Conservation (phyloP, 345 rosid genomes). For the Brassica nigra region DNA sequence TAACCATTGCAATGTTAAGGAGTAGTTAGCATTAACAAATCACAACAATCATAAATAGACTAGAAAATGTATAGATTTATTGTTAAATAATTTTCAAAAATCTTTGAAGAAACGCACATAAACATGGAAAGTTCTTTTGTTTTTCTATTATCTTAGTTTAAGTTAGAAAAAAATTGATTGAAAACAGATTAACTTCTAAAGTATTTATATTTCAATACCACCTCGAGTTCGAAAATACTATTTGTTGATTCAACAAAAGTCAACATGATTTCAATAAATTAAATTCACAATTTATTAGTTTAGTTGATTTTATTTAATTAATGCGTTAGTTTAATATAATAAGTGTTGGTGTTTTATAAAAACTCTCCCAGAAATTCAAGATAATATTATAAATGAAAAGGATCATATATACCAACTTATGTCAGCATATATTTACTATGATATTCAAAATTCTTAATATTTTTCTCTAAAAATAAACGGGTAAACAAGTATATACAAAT, state of each 20-base stretch:
- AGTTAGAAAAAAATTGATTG: neutral
- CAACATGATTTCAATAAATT: neutral
- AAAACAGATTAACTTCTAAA: too few species aligned
- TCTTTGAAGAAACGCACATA: neutral
- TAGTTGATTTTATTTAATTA: too few species aligned
- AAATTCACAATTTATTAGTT: too few species aligned
- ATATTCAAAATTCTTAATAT: too few species aligned
- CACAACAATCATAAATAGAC: neutral
- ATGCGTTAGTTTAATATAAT: neutral
- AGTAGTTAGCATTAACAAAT: neutral
- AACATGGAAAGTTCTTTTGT: neutral
- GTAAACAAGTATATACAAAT: too few species aligned
- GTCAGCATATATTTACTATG: too few species aligned
- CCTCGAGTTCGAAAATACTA: neutral
- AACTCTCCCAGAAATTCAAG: neutral
- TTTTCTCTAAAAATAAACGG: neutral
- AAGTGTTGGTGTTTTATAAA: neutral
- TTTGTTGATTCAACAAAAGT: neutral
- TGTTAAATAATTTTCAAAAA: too few species aligned
- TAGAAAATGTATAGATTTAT: too few species aligned
- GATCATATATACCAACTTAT: neutral
- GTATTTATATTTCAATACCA: neutral
- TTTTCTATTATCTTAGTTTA: too few species aligned
- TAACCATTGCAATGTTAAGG: too few species aligned
- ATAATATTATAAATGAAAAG: too few species aligned